Evolutionary conservation across 345 rosid genomes (phyloP).

Genomic region (Eutrema heterophyllum): DNA sequence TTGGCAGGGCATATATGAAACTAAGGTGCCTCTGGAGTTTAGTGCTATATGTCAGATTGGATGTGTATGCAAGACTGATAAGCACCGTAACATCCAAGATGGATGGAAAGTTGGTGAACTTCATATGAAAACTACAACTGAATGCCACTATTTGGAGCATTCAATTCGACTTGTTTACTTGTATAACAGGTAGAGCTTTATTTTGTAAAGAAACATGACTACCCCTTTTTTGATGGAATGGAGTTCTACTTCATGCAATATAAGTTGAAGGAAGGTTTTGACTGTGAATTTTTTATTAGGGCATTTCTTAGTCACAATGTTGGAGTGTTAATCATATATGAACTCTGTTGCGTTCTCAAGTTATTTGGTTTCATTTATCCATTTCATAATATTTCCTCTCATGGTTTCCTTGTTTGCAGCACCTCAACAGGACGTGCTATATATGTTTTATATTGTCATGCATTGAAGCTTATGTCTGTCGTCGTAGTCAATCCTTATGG

Average conservation of each 20-base stretch:
- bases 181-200: slow-evolving; percentile 61
- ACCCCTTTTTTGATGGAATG: neutral
- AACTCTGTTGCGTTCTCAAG: neutral
- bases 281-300: neutral
- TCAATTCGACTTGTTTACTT: slow-evolving; percentile 72
- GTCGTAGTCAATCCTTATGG: slow-evolving; percentile 77
- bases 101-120: slow-evolving; percentile 74
- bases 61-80: slow-evolving; percentile 88
- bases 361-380: neutral
- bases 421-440: slow-evolving; percentile 70
- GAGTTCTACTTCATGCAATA: neutral
- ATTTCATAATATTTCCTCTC: neutral
- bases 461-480: slow-evolving; percentile 41
- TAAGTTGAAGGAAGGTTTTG: neutral
- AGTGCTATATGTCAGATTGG: slow-evolving; percentile 83
- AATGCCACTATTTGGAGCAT: slow-evolving; percentile 72
- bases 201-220: neutral
- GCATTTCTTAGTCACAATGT: neutral
- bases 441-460: slow-evolving; percentile 55
- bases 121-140: slow-evolving; percentile 83
- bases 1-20: slow-evolving; percentile 86
- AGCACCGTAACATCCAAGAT: slow-evolving; percentile 61
- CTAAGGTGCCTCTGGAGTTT: slow-evolving; percentile 72
- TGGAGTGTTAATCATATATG: neutral
- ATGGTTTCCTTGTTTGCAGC: slow-evolving; percentile 37